These are phyloP conservation scores for Kazachstania bromeliacearum DNA, from an alignment of 805 yeast species.

Conservation along the genomic window DNA sequence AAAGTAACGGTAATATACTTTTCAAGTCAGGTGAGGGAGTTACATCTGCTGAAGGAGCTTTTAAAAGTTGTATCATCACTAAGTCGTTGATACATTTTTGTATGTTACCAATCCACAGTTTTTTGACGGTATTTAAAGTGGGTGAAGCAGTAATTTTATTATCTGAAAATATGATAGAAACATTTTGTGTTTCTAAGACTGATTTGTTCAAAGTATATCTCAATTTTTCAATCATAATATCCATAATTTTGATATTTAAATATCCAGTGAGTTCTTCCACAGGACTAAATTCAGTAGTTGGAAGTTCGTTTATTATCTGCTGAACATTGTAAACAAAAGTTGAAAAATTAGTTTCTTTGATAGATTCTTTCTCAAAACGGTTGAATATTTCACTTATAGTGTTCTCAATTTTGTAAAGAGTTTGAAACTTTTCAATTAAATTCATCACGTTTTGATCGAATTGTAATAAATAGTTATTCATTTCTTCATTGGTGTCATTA, in stretches of 20 bases:
- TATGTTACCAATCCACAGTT: neutral
- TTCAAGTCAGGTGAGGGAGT: neutral
- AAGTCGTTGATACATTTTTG: neutral
- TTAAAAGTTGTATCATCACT: neutral
- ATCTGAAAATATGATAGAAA: conserved; percentile 2
- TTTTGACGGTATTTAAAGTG: neutral
- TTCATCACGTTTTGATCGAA: neutral
- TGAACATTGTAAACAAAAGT: conserved; percentile 3
- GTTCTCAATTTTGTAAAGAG: conserved; percentile 18
- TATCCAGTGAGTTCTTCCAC: neutral
- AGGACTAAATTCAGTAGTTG: conserved; percentile 1
- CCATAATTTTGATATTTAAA: conserved; percentile 5
- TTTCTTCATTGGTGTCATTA: neutral
- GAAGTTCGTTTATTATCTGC: conserved; percentile 2
- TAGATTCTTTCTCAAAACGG: neutral
- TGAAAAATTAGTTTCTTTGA: neutral
- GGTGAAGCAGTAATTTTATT: neutral
- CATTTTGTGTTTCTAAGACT: neutral
- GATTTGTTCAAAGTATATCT: neutral
- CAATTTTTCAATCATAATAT: neutral
- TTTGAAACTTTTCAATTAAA: conserved; percentile 31
- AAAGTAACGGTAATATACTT: neutral
- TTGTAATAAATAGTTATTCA: neutral
- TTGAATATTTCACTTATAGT: conserved; percentile 1
- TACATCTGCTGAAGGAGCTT: no score